Evolutionary conservation across 371 early-diverging fungal genomes (phyloP).

Genomic region (Umbelopsis sp.): DNA sequence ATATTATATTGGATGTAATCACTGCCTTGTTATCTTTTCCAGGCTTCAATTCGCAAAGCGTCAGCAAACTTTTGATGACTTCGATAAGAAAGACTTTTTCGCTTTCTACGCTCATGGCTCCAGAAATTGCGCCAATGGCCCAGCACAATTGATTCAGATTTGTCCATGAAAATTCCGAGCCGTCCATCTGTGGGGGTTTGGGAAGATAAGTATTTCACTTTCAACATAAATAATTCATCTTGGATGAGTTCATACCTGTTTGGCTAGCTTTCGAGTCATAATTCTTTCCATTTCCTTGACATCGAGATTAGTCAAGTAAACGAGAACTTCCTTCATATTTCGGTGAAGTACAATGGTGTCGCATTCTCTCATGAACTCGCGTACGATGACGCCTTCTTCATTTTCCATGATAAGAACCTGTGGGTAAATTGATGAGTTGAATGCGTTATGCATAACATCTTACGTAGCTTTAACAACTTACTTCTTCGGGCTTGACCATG

Average conservation of each 20-base stretch:
- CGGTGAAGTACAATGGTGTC: slow-evolving; percentile 98
- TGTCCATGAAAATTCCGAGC: slow-evolving; percentile 93
- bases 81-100: slow-evolving; percentile 97
- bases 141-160: slow-evolving; percentile 99
- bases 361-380: slow-evolving; percentile 97
- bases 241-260: slow-evolving; percentile 57
- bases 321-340: slow-evolving; percentile 97
- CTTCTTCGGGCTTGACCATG: slow-evolving; percentile 98
- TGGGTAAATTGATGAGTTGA: slow-evolving; percentile 38
- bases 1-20: slow-evolving; percentile 99
- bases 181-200: slow-evolving; percentile 73
- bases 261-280: slow-evolving; percentile 90
- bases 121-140: slow-evolving; percentile 99
- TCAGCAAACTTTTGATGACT: slow-evolving; percentile 96
- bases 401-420: slow-evolving; percentile 93
- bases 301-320: slow-evolving; percentile 96
- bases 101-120: slow-evolving; percentile 94
- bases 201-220: background rate
- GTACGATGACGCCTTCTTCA: slow-evolving; percentile 99
- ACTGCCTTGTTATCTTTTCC: slow-evolving; percentile 99
- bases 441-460: background rate
- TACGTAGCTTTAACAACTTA: slow-evolving; percentile 1
- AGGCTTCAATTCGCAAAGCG: slow-evolving; percentile 91
- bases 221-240: background rate
- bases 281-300: slow-evolving; percentile 90